Evolutionary conservation across 768 basidiomycete species (phyloP).

Genomic region (Phylloporus scabripes): DNA sequence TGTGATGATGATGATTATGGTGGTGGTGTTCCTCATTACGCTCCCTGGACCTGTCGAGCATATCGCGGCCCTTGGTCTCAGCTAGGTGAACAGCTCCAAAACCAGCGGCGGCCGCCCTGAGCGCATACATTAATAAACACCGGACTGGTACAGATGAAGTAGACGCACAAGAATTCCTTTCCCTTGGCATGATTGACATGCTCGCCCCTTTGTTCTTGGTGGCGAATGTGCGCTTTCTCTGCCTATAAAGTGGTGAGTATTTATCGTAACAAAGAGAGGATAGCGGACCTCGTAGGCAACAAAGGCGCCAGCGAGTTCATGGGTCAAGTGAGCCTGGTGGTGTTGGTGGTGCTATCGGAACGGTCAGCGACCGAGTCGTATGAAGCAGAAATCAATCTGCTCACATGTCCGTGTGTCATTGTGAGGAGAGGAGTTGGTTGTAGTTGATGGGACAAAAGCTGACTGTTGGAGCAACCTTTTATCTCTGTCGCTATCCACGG

Average conservation of each 20-base stretch:
- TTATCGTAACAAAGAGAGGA: neutral
- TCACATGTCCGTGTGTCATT: neutral
- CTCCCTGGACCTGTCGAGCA: neutral
- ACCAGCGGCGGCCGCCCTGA: neutral
- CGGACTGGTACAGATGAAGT: too few relatives aligned
- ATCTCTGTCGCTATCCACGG: too few relatives aligned
- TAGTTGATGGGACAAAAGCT: neutral
- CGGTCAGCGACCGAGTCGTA: neutral
- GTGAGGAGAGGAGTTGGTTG: neutral
- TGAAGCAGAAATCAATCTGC: neutral
- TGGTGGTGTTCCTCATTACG: neutral
- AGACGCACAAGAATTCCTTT: neutral
- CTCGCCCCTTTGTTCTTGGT: neutral
- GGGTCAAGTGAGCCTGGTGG: neutral
- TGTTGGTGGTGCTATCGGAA: neutral
- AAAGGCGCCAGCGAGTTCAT: neutral
- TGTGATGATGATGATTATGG: neutral
- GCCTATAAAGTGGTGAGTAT: neutral
- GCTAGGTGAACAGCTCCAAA: neutral
- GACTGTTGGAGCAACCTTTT: too few relatives aligned
- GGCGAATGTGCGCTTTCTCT: neutral
- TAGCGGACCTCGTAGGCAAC: neutral
- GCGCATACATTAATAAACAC: neutral
- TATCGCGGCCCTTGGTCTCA: neutral
- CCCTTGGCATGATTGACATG: neutral